Evolutionary conservation across 345 rosid species (phyloP).

Genomic region (Melastoma malabathricum): DNA sequence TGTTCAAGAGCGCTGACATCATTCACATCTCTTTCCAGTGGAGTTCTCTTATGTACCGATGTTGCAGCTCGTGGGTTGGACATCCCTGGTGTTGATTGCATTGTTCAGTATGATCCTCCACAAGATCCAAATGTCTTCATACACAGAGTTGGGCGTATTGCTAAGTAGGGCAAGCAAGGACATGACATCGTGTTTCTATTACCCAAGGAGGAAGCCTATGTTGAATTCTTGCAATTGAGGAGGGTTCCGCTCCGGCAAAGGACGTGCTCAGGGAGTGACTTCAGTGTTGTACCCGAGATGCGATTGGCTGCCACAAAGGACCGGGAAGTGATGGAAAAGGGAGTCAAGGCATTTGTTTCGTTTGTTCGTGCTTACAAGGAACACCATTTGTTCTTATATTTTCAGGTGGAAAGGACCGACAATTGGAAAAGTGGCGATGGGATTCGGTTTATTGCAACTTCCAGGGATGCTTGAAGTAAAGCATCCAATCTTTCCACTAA

Average conservation of each 20-base stretch:
- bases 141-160: slow-evolving; percentile 92
- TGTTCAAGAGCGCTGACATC: slow-evolving; percentile 54
- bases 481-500: slow-evolving; percentile 51
- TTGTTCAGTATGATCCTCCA: slow-evolving; percentile 93
- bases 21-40: slow-evolving; percentile 63
- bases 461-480: slow-evolving; percentile 86
- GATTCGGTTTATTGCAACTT: slow-evolving; percentile 75
- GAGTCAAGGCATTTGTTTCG: slow-evolving; percentile 85
- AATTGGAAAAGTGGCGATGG: slow-evolving; percentile 89
- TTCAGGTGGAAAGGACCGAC: slow-evolving; percentile 94
- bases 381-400: slow-evolving; percentile 67
- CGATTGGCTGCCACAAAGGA: slow-evolving; percentile 59
- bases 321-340: slow-evolving; percentile 86
- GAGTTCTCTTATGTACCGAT: slow-evolving; percentile 80
- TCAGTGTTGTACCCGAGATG: slow-evolving; percentile 70
- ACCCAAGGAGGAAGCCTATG: slow-evolving; percentile 88
- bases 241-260: slow-evolving; percentile 66
- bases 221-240: slow-evolving; percentile 58
- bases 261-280: slow-evolving; percentile 29
- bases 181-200: slow-evolving; percentile 51
- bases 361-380: slow-evolving; percentile 80
- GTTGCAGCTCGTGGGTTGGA: slow-evolving; percentile 97
- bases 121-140: slow-evolving; percentile 84
- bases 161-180: slow-evolving; percentile 81
- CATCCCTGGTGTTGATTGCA: slow-evolving; percentile 82